A percentile compares a stretch with the other conserved stretches of the same genome.
These are phyloP conservation scores for Lactifluus rugatus DNA, from an alignment of 768 basidiomycete species.

Conservation along the genomic window DNA sequence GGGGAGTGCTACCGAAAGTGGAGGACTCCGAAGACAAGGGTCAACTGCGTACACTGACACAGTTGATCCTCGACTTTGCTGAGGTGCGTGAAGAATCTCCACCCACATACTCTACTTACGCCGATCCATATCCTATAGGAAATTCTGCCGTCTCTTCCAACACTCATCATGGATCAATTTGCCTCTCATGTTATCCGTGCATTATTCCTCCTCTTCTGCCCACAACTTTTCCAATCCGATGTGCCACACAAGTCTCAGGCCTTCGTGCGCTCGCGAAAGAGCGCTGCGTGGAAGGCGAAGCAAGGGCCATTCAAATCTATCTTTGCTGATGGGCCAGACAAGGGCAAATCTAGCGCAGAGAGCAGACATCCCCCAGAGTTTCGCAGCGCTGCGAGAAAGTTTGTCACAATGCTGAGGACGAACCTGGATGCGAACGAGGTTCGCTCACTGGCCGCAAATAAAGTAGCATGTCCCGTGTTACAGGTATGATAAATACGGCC, in stretches of 20 bases:
- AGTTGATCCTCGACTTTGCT: constrained; percentile 52
- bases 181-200: constrained; percentile 86
- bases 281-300: constrained; percentile 68
- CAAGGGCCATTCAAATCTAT: constrained; percentile 78
- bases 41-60: constrained; percentile 57
- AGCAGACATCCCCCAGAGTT: constrained; percentile 36
- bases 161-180: constrained; percentile 74
- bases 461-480: constrained; percentile 67
- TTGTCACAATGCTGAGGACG: constrained; percentile 44
- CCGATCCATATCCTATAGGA: constrained; percentile 38
- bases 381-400: constrained; percentile 29
- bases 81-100: constrained; percentile 35
- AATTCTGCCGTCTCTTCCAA: constrained; percentile 50
- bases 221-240: constrained; percentile 37
- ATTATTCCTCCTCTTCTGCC: constrained; percentile 68
- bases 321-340: constrained; percentile 38
- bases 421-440: constrained; percentile 61
- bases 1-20: constrained; percentile 43
- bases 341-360: constrained; percentile 20
- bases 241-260: constrained; percentile 28
- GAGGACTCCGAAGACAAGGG: constrained; percentile 41
- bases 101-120: neutral
- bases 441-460: constrained; percentile 63
- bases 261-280: constrained; percentile 74
- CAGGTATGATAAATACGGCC: constrained; percentile 38